Evolutionary conservation across 139 green algal species (phyloP).

Genomic region (Volvox reticuliferus): DNA sequence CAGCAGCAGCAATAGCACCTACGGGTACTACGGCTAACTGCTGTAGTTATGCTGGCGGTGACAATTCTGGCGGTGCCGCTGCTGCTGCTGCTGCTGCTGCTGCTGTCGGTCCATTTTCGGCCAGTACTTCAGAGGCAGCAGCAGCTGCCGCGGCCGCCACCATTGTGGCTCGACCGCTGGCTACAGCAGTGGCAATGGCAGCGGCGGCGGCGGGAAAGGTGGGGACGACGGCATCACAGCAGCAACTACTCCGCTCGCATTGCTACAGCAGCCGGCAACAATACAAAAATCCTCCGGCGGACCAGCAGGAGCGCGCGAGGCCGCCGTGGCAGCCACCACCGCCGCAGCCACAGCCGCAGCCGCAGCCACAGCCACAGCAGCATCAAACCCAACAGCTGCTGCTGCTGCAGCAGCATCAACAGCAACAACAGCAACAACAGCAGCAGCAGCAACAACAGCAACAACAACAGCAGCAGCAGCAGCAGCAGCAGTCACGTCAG

Average conservation of each 20-base stretch:
- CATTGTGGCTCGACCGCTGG: background rate
- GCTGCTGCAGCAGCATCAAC: background rate
- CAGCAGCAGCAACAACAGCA: background rate
- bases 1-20: no score
- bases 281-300: background rate
- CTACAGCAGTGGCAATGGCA: background rate
- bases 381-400: background rate
- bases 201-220: background rate
- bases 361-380: background rate
- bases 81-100: no score
- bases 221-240: no score
- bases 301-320: no score
- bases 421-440: constrained; percentile 5
- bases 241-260: background rate
- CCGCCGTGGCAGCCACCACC: background rate
- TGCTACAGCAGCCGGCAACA: background rate
- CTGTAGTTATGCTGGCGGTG: no score
- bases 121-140: no score
- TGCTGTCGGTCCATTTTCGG: no score
- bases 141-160: background rate
- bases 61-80: no score
- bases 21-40: no score
- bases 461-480: background rate
- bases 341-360: background rate
- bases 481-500: background rate